phyloP scores from a whole-genome alignment of 768 basidiomycete genomes.

The Hysterangium stoloniferum region DNA sequence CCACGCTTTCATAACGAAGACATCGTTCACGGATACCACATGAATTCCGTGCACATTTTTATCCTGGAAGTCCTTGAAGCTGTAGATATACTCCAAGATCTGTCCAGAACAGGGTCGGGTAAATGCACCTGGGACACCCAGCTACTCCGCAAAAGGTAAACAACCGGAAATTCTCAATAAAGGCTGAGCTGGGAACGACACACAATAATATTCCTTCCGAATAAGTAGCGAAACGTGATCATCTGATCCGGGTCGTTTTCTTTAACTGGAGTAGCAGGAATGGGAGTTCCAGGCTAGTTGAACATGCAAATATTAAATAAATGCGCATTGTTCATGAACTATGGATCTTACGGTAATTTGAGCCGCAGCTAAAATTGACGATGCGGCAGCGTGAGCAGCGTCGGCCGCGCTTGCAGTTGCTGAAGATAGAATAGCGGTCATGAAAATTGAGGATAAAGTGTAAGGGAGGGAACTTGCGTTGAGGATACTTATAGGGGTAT shows the following conservation, averaged over 20 bases:
- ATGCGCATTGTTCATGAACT: background rate
- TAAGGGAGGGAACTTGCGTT: too few species aligned
- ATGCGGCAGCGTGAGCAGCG: conserved; percentile 46
- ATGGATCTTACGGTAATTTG: conserved; percentile 27
- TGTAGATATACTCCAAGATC: conserved; percentile 51
- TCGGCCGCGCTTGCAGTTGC: conserved; percentile 42
- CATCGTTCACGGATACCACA: conserved; percentile 73
- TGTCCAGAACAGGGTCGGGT: conserved; percentile 64
- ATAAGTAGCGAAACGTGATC: conserved; percentile 34
- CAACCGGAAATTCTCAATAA: background rate
- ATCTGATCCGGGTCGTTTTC: conserved; percentile 42
- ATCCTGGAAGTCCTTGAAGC: conserved; percentile 61
- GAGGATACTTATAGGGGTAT: too few species aligned
- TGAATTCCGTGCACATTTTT: conserved; percentile 70
- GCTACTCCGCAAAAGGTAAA: conserved; percentile 26
- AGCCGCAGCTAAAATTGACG: conserved; percentile 39
- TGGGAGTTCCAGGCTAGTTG: conserved; percentile 33
- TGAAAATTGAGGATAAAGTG: conserved; percentile 18
- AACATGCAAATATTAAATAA: background rate
- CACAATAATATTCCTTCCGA: conserved; percentile 60
- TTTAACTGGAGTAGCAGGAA: conserved; percentile 50
- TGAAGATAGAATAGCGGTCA: conserved; percentile 41
- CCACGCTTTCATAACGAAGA: conserved; percentile 68
- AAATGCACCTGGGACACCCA: conserved; percentile 74
- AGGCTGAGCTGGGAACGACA: conserved; percentile 17